These are phyloP conservation scores for Paraconiothyrium sp. DNA, from an alignment of 2,329 filamentous ascomycete genomes.

Conservation along the genomic window DNA sequence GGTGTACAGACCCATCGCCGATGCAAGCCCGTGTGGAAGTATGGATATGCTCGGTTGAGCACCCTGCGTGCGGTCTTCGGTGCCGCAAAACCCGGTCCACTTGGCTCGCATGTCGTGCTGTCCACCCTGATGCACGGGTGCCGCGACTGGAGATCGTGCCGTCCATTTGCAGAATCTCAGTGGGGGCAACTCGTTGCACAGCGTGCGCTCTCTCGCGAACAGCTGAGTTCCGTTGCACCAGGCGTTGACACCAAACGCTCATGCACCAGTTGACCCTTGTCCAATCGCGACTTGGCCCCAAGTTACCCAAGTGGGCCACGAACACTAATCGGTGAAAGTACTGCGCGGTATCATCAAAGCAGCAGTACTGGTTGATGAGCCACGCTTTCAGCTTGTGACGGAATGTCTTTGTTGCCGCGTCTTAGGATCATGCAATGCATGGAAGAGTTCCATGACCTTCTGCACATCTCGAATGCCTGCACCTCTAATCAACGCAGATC, in stretches of 20 bases:
- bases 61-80: slow-evolving; percentile 19
- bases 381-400: not conserved
- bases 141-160: slow-evolving; percentile 32
- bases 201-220: slow-evolving; percentile 3
- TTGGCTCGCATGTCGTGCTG: slow-evolving; percentile 20
- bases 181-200: slow-evolving; percentile 21
- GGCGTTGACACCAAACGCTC: slow-evolving; percentile 18
- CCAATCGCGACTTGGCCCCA: slow-evolving; percentile 16
- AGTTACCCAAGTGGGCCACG: slow-evolving; percentile 21
- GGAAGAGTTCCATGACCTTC: slow-evolving; percentile 11
- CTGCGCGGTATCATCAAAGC: not conserved
- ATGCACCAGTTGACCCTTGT: slow-evolving; percentile 15
- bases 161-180: slow-evolving; percentile 29
- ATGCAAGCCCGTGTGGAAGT: slow-evolving; percentile 17
- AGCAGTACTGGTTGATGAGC: not conserved
- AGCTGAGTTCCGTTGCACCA: slow-evolving; percentile 14
- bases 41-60: slow-evolving; percentile 30
- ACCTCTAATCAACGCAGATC: not conserved
- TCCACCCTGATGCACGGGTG: slow-evolving; percentile 21
- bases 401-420: not conserved
- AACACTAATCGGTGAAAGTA: slow-evolving; percentile 23
- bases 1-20: slow-evolving; percentile 20
- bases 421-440: slow-evolving; percentile 2
- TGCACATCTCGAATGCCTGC: not conserved
- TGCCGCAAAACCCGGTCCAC: slow-evolving; percentile 21